A percentile compares a stretch with the other conserved stretches of the same genome.
Evolutionary conservation across 2,329 filamentous ascomycete species (phyloP).

Genomic region (Penicillium paneum): DNA sequence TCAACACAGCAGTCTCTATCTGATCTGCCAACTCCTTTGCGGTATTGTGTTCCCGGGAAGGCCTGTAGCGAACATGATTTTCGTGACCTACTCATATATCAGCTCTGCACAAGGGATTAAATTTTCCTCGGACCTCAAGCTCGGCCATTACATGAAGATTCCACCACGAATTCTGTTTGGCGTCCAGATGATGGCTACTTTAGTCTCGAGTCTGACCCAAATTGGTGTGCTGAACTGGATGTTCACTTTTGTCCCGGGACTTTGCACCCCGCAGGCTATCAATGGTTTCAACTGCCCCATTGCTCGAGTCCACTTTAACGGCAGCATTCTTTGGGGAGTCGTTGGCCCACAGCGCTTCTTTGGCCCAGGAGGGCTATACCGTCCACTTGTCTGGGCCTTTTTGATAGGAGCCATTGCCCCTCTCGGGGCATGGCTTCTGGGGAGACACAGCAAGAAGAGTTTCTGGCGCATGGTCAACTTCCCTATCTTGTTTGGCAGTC

Average conservation of each 20-base stretch:
- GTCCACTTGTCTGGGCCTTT: constrained; percentile 77
- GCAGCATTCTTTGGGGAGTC: constrained; percentile 84
- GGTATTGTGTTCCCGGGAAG: constrained; percentile 78
- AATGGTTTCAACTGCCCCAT: constrained; percentile 87
- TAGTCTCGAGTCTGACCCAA: constrained; percentile 74
- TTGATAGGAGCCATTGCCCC: constrained; percentile 72
- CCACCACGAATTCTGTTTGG: constrained; percentile 59
- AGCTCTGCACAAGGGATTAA: constrained; percentile 86
- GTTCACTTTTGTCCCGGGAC: constrained; percentile 70
- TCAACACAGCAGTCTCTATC: constrained; percentile 80
- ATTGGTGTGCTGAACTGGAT: constrained; percentile 88
- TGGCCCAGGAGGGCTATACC: constrained; percentile 69
- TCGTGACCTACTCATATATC: constrained; percentile 87
- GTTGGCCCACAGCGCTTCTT: constrained; percentile 82
- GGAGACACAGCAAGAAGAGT: constrained; percentile 54
- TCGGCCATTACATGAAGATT: constrained; percentile 63
- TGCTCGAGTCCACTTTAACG: constrained; percentile 85
- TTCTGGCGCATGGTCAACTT: constrained; percentile 75
- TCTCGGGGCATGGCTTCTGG: constrained; percentile 69
- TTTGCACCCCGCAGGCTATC: constrained; percentile 76
- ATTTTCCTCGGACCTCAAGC: constrained; percentile 81
- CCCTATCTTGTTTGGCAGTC: constrained; percentile 76
- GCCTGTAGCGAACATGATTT: constrained; percentile 89
- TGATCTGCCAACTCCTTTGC: constrained; percentile 82
- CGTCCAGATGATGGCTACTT: constrained; percentile 58